Conservation (phyloP, 768 basidiomycete species). For the Suillus paluster region DNA sequence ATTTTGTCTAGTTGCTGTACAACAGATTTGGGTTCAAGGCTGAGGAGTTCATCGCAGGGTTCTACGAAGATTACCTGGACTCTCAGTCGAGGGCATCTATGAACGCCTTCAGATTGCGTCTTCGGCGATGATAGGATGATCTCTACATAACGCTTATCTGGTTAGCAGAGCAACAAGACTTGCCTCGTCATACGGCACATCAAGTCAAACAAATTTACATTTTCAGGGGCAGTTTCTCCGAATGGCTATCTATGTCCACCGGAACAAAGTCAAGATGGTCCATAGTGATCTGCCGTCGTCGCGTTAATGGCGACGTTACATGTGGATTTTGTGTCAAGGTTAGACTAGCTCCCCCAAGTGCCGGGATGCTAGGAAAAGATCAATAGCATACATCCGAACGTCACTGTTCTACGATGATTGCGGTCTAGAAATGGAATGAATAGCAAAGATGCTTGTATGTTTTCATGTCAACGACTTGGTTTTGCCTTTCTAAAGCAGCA, state of each 20-base stretch:
- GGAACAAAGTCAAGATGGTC: not conserved
- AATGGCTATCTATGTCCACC: not conserved
- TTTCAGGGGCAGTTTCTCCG: not conserved
- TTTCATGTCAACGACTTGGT: not conserved
- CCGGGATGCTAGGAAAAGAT: not conserved
- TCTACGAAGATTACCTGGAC: constrained; percentile 82
- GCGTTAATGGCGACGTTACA: not conserved
- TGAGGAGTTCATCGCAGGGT: constrained; percentile 81
- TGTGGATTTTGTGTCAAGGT: not conserved
- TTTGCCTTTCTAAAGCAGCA: not conserved
- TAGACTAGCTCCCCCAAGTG: not conserved
- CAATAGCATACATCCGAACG: not conserved
- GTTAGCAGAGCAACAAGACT: not conserved
- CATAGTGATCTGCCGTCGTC: not conserved
- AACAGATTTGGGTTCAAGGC: constrained; percentile 90
- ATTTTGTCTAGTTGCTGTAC: constrained; percentile 63
- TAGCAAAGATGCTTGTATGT: not conserved
- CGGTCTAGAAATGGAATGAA: not conserved
- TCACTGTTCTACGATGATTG: not conserved
- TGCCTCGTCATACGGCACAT: too few species aligned
- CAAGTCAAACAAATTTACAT: not conserved
- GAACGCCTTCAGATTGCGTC: constrained; percentile 78
- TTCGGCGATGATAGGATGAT: constrained; percentile 52
- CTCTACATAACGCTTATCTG: not conserved
- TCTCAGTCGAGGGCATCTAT: constrained; percentile 71